Percentiles rank a stretch among this genome's conserved stretches.
Conservation (phyloP, 345 rosid genomes). For the Cardamine resedifolia region DNA sequence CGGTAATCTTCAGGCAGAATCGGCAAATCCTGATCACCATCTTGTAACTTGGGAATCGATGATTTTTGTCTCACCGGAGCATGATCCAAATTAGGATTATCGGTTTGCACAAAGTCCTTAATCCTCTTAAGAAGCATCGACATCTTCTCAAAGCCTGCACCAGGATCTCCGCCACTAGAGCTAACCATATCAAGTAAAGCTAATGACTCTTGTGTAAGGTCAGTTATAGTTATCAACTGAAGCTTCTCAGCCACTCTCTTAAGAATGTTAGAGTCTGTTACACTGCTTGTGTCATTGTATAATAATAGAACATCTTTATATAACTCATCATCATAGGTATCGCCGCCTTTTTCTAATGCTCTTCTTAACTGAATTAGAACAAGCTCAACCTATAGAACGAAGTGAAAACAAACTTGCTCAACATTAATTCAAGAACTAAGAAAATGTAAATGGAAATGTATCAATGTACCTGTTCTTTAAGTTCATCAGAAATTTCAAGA, state of each 20-base stretch:
- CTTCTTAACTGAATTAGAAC: slow-evolving; percentile 76
- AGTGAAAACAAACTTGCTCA: background rate
- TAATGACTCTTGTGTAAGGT: slow-evolving; percentile 80
- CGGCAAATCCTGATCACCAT: slow-evolving; percentile 47
- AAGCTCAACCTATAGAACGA: slow-evolving; percentile 73
- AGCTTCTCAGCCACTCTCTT: slow-evolving; percentile 69
- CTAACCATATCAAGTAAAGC: slow-evolving; percentile 87
- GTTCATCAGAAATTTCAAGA: slow-evolving; percentile 91
- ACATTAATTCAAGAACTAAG: background rate
- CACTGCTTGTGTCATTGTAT: slow-evolving; percentile 43
- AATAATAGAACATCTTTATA: slow-evolving; percentile 57
- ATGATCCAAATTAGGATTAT: slow-evolving; percentile 53
- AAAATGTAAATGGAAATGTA: background rate
- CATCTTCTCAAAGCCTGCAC: slow-evolving; percentile 76
- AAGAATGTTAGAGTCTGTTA: slow-evolving; percentile 51
- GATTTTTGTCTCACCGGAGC: slow-evolving; percentile 43
- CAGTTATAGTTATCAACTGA: slow-evolving; percentile 63
- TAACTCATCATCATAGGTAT: slow-evolving; percentile 55
- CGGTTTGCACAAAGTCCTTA: slow-evolving; percentile 81
- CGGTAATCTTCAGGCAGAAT: slow-evolving; percentile 82
- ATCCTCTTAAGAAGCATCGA: slow-evolving; percentile 70
- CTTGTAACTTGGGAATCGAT: slow-evolving; percentile 38
- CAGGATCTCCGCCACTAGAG: slow-evolving; percentile 70
- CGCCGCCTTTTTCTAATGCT: slow-evolving; percentile 62
- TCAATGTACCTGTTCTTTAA: slow-evolving; percentile 73